Evolutionary conservation across 805 yeast species (phyloP), one percentile per base, ranked within the genome.

Genomic region (Myxozyma lipomycoides): DNA sequence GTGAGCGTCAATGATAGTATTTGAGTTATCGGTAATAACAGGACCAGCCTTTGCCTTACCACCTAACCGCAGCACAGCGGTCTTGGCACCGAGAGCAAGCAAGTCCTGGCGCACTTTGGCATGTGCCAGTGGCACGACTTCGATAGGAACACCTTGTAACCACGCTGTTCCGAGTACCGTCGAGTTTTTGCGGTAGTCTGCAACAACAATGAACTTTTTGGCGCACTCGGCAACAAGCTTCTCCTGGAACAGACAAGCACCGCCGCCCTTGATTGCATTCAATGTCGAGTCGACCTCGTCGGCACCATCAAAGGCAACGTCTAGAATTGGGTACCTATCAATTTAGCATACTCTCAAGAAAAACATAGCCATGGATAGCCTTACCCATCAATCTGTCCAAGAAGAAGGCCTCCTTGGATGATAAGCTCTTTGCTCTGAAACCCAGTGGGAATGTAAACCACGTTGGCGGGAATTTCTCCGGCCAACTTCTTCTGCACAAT

Each of bases 221-320:
- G 96, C 81, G 55, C 87, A 80, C 49, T 79, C 77, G 17, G 96
- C 96, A 12, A 93, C 96, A 47, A 93, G 75, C 71, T 93, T 93
- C 68, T 93, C 99, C 72, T 91, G 98, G 72, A 93, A 84, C 56
- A 89, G 74, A 69, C 99, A 93, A 1, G 97, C 99, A 38, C 99
- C 99, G 43, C 99, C 99, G 60, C 99, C 99, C 71, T 93, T 93
- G 67, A 93, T 93, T 62, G 90, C 82, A 65, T 89, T 86, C 61
- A 93, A 75, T 19, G 75, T 65, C 3, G 78, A 65, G 68, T 91
- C 98, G 51, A 90, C 90, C 70, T 93, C 98, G 69, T 93, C 99
- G 2, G 98, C 98, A 40, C 99, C 99, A 68, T 93, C 99, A 67
- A 93, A 93, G 1, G 96, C 96, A 61, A 93, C 81, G 66, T 93